Percentiles rank a stretch among this genome's conserved stretches.
Conservation (phyloP, 176 grass and related monocot species). For the Zoysia japonica region DNA sequence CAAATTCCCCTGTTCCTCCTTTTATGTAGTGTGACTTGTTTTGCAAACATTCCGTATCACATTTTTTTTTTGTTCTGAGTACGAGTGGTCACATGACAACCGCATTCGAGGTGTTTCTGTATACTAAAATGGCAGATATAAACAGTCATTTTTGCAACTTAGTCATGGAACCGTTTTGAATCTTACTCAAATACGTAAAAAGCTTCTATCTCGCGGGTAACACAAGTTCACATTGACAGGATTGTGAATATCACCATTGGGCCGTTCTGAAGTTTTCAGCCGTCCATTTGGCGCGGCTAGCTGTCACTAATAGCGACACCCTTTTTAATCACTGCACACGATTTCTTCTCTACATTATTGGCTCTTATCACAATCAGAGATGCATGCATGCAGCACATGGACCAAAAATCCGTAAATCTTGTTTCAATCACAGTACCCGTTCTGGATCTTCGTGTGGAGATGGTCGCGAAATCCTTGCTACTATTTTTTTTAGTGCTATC, state of each 20-base stretch:
- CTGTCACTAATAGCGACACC: not conserved
- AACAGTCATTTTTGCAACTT: too few species aligned
- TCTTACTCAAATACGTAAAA: too few species aligned
- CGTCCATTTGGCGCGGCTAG: constrained; percentile 16
- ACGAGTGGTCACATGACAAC: not conserved
- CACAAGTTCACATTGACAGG: not conserved
- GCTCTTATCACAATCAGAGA: constrained; percentile 11
- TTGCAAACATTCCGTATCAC: not conserved
- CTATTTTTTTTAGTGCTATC: too few species aligned
- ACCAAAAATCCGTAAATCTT: not conserved
- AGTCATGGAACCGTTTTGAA: too few species aligned
- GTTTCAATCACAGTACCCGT: not conserved
- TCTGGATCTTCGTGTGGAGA: constrained; percentile 1
- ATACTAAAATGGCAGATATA: too few species aligned
- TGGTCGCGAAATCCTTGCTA: not conserved
- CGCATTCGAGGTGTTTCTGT: not conserved
- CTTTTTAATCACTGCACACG: not conserved
- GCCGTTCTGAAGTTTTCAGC: not conserved
- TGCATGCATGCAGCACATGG: not conserved
- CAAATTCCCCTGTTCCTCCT: constrained; percentile 13
- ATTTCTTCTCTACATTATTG: not conserved
- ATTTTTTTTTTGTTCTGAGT: not conserved
- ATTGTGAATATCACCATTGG: not conserved
- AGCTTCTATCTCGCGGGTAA: not conserved
- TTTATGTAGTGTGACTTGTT: constrained; percentile 26